Evolutionary conservation across 495 filamentous ascomycete genomes (phyloP).

Genomic region (Articulospora tetracladia): DNA sequence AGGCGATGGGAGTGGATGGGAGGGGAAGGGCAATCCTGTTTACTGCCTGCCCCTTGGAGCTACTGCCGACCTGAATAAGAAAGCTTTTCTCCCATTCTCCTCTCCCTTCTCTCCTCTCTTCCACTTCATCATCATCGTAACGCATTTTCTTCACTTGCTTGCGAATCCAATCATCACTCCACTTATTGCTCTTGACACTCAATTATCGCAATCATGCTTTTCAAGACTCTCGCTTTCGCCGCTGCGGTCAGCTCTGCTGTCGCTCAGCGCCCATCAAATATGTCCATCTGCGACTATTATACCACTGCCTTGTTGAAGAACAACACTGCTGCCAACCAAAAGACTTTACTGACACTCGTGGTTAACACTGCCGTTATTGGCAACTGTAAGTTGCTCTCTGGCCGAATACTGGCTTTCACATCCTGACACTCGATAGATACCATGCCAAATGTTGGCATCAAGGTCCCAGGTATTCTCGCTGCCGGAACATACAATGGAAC

Average conservation of each 20-base stretch:
- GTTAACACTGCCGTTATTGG: conserved; percentile 55
- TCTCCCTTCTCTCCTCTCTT: conserved; percentile 6
- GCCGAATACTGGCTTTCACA: too few species aligned
- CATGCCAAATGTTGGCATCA: conserved; percentile 37
- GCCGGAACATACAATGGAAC: conserved; percentile 39
- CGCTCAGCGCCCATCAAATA: conserved; percentile 41
- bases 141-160: not conserved
- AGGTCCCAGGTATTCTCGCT: conserved; percentile 48
- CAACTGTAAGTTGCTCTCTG: conserved; percentile 40
- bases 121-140: conserved; percentile 5
- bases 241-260: conserved; percentile 24
- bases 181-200: not conserved
- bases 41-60: too few species aligned
- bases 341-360: conserved; percentile 44
- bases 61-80: not conserved
- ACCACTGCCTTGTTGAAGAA: conserved; percentile 45
- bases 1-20: too few species aligned
- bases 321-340: conserved; percentile 51
- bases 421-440: conserved; percentile 32
- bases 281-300: conserved; percentile 53
- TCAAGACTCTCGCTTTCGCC: conserved; percentile 22
- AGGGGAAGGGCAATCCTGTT: too few species aligned
- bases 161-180: not conserved
- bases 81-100: too few species aligned
- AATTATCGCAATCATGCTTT: conserved; percentile 22